Conservation (phyloP, 2,329 filamentous ascomycete species). For the Colletotrichum sp. region DNA sequence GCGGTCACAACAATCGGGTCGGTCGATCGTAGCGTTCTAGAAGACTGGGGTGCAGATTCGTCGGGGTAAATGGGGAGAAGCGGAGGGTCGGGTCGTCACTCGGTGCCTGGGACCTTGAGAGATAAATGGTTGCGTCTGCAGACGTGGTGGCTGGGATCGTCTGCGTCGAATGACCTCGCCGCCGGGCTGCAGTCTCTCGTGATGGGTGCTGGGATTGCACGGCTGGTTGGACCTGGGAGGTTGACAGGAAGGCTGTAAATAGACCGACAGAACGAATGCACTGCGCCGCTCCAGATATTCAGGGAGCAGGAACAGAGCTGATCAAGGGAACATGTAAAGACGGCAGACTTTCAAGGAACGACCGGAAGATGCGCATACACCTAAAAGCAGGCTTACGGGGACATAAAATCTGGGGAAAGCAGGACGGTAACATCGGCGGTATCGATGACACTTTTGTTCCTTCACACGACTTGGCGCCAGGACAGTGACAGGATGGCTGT, state of each 20-base stretch:
- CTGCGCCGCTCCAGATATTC: background rate
- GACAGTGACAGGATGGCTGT: background rate
- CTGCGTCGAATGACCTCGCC: background rate
- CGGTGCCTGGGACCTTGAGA: background rate
- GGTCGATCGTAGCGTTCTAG: background rate
- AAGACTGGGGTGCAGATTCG: background rate
- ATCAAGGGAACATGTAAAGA: background rate
- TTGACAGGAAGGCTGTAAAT: background rate
- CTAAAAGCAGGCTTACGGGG: background rate
- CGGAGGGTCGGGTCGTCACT: background rate
- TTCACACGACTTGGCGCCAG: slow-evolving; percentile 1
- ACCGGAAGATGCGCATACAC: background rate
- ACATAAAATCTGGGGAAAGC: slow-evolving; percentile 8
- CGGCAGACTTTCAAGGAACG: background rate
- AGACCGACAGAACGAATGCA: background rate
- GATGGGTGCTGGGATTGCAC: background rate
- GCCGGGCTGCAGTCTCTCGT: background rate
- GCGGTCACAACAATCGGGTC: background rate
- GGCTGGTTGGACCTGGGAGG: background rate
- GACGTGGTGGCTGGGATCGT: background rate
- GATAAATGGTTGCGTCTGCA: background rate
- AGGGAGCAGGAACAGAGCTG: background rate
- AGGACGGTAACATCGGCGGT: background rate
- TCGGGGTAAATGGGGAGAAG: background rate
- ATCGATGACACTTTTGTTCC: slow-evolving; percentile 6